phyloP scores from a whole-genome alignment of 73 alveolate species.

The Paramecium biaurelia region DNA sequence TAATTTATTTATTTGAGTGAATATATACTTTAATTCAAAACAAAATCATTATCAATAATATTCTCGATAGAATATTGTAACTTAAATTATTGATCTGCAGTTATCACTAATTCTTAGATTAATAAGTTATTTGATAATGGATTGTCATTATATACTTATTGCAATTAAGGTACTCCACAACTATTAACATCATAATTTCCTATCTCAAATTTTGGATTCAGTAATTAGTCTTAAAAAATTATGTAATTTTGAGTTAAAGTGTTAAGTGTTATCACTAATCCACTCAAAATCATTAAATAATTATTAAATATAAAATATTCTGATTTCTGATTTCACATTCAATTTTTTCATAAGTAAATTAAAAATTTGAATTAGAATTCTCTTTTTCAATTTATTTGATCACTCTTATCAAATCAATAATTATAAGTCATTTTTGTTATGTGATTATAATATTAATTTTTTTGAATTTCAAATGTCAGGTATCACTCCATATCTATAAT shows the following conservation, averaged over 20 bases:
- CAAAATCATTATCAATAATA: not conserved
- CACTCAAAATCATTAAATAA: not conserved
- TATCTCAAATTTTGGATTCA: not conserved
- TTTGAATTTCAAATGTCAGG: slow-evolving; percentile 38
- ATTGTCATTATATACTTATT: not conserved
- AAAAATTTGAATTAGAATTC: not conserved
- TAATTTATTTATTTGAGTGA: not conserved
- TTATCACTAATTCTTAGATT: not conserved
- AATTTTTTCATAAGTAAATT: not conserved
- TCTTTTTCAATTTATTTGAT: not conserved
- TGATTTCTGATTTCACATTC: not conserved
- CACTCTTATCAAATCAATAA: not conserved
- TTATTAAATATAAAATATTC: not conserved
- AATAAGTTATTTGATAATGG: not conserved
- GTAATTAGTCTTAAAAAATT: not conserved
- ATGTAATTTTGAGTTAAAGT: not conserved
- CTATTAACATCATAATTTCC: not conserved
- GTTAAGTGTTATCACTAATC: not conserved
- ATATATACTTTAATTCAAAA: not conserved
- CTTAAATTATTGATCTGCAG: not conserved
- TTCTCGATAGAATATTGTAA: not conserved
- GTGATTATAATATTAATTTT: not conserved
- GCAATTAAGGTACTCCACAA: slow-evolving; percentile 3
- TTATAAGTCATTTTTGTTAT: not conserved
- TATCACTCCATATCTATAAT: not conserved